Conservation (phyloP, 768 basidiomycete genomes). For the Russula abietina region DNA sequence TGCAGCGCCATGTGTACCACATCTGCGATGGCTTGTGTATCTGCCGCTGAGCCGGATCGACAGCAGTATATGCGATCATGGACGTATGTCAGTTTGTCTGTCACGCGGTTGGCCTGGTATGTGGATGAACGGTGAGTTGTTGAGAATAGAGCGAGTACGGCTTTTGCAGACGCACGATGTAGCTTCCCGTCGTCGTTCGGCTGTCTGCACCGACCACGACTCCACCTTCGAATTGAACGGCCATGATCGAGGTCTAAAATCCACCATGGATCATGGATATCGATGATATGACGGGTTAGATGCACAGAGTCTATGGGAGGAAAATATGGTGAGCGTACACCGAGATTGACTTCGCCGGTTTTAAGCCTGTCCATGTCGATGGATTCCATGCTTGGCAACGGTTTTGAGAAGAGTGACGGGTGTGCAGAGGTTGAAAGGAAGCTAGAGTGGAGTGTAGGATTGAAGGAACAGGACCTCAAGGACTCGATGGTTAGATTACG, state of each 20-base stretch:
- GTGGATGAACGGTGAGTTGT: neutral
- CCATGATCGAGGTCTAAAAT: conserved; percentile 96
- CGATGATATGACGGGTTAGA: neutral
- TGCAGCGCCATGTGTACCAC: conserved; percentile 79
- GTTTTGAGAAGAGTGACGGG: conserved; percentile 27
- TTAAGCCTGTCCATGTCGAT: conserved; percentile 88
- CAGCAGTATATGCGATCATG: conserved; percentile 99
- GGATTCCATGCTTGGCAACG: conserved; percentile 37
- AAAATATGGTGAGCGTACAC: conserved; percentile 49
- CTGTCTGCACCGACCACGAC: conserved; percentile 97
- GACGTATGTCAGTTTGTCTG: conserved; percentile 94
- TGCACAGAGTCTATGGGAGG: neutral
- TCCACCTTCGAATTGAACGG: conserved; percentile 91
- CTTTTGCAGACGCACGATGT: conserved; percentile 61
- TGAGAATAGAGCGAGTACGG: too few species aligned
- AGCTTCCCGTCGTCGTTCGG: conserved; percentile 93
- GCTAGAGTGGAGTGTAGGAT: neutral
- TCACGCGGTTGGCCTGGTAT: conserved; percentile 90
- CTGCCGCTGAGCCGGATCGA: conserved; percentile 95
- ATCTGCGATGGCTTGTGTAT: conserved; percentile 96
- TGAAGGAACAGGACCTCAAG: too few species aligned
- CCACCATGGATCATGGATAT: neutral
- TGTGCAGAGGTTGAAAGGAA: neutral
- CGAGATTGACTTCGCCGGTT: conserved; percentile 93
- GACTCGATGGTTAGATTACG: conserved; percentile 32